These are phyloP conservation scores for Vitis riparia DNA, from an alignment of 164 flowering plant genomes.

Conservation along the genomic window DNA sequence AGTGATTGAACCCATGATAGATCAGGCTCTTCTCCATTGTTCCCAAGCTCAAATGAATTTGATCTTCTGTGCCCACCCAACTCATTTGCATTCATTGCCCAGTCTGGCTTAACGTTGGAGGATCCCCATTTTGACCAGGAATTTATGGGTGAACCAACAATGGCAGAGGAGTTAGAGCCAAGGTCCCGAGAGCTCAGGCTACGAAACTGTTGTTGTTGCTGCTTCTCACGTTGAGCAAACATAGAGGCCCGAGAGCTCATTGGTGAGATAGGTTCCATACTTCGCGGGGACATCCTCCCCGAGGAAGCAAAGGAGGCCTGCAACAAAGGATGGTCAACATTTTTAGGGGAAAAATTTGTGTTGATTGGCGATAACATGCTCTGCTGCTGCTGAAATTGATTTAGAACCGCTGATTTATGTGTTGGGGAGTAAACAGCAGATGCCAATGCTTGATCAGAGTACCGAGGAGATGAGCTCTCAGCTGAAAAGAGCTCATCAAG, in stretches of 20 bases:
- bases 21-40: slow-evolving; percentile 86
- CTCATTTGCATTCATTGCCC: slow-evolving; percentile 66
- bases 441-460: slow-evolving; percentile 50
- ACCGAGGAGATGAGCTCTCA: slow-evolving; percentile 70
- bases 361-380: slow-evolving; percentile 78
- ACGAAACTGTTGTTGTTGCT: slow-evolving; percentile 60
- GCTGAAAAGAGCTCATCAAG: slow-evolving; percentile 82
- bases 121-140: slow-evolving; percentile 74
- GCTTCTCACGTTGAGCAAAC: slow-evolving; percentile 69
- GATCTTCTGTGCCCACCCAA: slow-evolving; percentile 57
- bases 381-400: slow-evolving; percentile 86
- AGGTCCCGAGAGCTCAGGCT: slow-evolving; percentile 87
- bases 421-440: slow-evolving; percentile 68
- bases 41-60: slow-evolving; percentile 67
- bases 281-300: slow-evolving; percentile 86
- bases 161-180: slow-evolving; percentile 40
- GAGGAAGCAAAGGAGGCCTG: slow-evolving; percentile 72
- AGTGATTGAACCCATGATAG: slow-evolving; percentile 91
- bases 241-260: slow-evolving; percentile 59
- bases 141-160: slow-evolving; percentile 53
- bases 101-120: slow-evolving; percentile 66
- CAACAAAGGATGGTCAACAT: slow-evolving; percentile 60
- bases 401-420: slow-evolving; percentile 70
- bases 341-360: slow-evolving; percentile 71
- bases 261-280: slow-evolving; percentile 78